phyloP scores from a whole-genome alignment of 495 filamentous ascomycete genomes.

The Lophiotrema nucula region DNA sequence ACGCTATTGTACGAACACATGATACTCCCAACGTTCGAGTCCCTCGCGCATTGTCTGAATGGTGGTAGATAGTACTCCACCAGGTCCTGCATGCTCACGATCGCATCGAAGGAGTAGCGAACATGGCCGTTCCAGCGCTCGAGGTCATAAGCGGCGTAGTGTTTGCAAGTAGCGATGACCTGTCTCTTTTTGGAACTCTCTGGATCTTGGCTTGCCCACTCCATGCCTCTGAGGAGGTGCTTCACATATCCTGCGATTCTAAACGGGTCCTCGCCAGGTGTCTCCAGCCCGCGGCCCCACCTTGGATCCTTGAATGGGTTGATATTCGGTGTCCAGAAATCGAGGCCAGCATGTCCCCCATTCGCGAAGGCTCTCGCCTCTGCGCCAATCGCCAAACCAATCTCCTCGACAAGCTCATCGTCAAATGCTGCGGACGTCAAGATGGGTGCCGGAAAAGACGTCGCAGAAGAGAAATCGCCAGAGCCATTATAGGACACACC shows the following conservation, averaged over 20 bases:
- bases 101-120: slow-evolving; percentile 55
- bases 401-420: slow-evolving; percentile 46
- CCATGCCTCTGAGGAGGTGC: slow-evolving; percentile 7
- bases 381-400: slow-evolving; percentile 39
- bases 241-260: slow-evolving; percentile 1
- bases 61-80: slow-evolving; percentile 55
- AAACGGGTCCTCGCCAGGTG: slow-evolving; percentile 35
- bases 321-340: slow-evolving; percentile 40
- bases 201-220: slow-evolving; percentile 3
- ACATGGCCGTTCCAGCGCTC: slow-evolving; percentile 56
- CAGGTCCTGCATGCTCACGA: slow-evolving; percentile 54
- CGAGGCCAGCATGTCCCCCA: slow-evolving; percentile 22
- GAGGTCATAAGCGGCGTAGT: slow-evolving; percentile 64
- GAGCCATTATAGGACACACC: slow-evolving; percentile 39
- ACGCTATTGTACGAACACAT: slow-evolving; percentile 65
- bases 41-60: slow-evolving; percentile 52
- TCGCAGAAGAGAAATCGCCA: slow-evolving; percentile 42
- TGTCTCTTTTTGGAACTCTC: slow-evolving; percentile 47
- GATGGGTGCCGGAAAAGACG: slow-evolving; percentile 51
- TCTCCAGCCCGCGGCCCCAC: slow-evolving; percentile 43
- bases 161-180: slow-evolving; percentile 52
- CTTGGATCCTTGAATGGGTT: slow-evolving; percentile 45
- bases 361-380: slow-evolving; percentile 38
- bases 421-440: slow-evolving; percentile 49
- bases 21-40: slow-evolving; percentile 55